Base-by-base conservation (phyloP, 2,329 filamentous ascomycete species). In the Colletotrichum falcatum region DNA sequence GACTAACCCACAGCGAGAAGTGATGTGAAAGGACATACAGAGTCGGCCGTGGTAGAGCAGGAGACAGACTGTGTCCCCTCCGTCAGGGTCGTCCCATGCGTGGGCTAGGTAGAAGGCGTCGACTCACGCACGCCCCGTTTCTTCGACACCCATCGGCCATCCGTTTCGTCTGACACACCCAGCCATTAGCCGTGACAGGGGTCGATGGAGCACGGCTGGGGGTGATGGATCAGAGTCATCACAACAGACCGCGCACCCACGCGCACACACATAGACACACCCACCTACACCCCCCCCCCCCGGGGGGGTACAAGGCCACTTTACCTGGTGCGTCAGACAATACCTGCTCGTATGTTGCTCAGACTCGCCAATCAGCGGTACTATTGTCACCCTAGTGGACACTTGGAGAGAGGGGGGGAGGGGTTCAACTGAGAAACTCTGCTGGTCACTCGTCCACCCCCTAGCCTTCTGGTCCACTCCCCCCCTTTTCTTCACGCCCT, bases 251-350 rank as follows among this genome's bases (percentile, higher is more conserved):
- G 35, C 33, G 35, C 30, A 55, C 51, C 11, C 51, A 26, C 53
- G 18, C 51, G n/a, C 18, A 53, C 12, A 30, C 48, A 37, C 26
- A 55, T 35, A 56, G 30, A 42, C 44, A 54, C 26, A 68, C 59
- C 62, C 51, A 30, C 16, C 12, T 58, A 46, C 44, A 39, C 23
- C 74, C 72, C 73, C 75, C 74, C 37, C 35, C 74, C 73, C 73
- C 75, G 68, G 64, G 73, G 75, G 68, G 64, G 73, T 75, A 74
- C 74, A 69, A 63, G 48, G 68, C 79, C 80, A 82, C 79, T 81
- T 82, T 80, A 82, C 81, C 80, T 81, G 78, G 79, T 84, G 84
- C 84, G 84, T 86, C 83, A 85, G 83, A 84, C 81, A 63, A 61
- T 60, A 60, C 78, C 82, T 81, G 80, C 82, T 81, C 82, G 83